These are phyloP conservation scores for Mrakia gelida DNA, from an alignment of 768 basidiomycete species.

Conservation along the genomic window DNA sequence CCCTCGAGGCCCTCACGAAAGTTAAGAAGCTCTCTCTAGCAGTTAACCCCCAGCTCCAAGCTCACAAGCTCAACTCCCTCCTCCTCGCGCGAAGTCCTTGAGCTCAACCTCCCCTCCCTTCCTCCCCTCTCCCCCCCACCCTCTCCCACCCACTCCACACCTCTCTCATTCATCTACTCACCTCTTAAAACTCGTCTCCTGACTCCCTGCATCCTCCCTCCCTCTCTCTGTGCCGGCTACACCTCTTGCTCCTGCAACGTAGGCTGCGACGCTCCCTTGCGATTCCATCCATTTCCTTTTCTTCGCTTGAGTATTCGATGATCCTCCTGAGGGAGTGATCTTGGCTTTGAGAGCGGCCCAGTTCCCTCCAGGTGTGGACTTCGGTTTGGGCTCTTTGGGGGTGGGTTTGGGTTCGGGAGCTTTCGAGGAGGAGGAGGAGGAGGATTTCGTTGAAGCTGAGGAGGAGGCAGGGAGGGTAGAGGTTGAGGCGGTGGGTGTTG, in stretches of 20 bases:
- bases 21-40: too few relatives aligned
- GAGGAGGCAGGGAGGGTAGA: neutral
- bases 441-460: neutral
- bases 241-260: neutral
- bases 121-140: neutral
- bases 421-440: slow-evolving; percentile 22
- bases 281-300: slow-evolving; percentile 27
- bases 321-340: slow-evolving; percentile 7
- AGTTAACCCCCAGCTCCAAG: too few relatives aligned
- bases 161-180: neutral
- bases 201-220: neutral
- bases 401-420: neutral
- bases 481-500: neutral
- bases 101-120: neutral
- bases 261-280: neutral
- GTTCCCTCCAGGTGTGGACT: slow-evolving; percentile 17
- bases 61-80: too few relatives aligned
- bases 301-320: slow-evolving; percentile 6
- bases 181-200: slow-evolving; percentile 25
- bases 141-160: neutral
- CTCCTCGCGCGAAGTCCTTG: too few relatives aligned
- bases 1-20: too few relatives aligned
- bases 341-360: slow-evolving; percentile 31
- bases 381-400: slow-evolving; percentile 22
- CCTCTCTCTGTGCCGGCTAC: neutral